phyloP scores from a whole-genome alignment of 768 basidiomycete genomes.

The Suillus cothurnatus region DNA sequence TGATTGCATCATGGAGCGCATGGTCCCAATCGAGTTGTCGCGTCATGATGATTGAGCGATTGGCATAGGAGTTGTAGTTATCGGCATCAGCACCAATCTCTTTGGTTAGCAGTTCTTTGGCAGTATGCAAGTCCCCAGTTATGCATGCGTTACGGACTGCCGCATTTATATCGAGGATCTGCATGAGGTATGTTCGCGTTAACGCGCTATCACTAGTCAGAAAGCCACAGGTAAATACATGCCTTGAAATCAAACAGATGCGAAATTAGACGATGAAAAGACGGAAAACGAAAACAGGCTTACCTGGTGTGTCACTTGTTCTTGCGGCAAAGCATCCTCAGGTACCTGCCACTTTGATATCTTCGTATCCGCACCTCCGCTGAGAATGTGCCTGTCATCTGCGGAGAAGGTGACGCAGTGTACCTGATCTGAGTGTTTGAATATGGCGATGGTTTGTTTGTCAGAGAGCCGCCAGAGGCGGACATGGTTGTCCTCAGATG shows the following conservation, averaged over 20 bases:
- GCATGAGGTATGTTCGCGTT: neutral
- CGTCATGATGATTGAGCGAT: neutral
- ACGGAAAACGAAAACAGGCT: neutral
- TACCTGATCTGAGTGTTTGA: neutral
- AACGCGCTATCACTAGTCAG: neutral
- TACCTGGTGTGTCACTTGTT: neutral
- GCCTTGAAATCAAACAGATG: neutral
- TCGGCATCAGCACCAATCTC: neutral
- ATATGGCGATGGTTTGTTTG: neutral
- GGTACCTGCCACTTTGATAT: neutral
- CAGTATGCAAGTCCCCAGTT: neutral
- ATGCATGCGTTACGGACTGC: neutral
- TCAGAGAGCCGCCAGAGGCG: neutral
- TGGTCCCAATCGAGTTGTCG: neutral
- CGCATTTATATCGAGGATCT: neutral
- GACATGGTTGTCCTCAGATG: neutral
- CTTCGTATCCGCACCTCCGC: neutral
- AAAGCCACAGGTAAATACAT: neutral
- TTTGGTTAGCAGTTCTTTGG: neutral
- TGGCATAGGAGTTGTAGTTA: neutral
- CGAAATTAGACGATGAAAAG: neutral
- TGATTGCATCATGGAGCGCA: neutral
- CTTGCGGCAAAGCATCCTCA: neutral
- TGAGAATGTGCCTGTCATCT: neutral
- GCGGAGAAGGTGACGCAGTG: neutral